phyloP scores from a whole-genome alignment of 2,329 filamentous ascomycete genomes.

The Trichophyton rubrum region DNA sequence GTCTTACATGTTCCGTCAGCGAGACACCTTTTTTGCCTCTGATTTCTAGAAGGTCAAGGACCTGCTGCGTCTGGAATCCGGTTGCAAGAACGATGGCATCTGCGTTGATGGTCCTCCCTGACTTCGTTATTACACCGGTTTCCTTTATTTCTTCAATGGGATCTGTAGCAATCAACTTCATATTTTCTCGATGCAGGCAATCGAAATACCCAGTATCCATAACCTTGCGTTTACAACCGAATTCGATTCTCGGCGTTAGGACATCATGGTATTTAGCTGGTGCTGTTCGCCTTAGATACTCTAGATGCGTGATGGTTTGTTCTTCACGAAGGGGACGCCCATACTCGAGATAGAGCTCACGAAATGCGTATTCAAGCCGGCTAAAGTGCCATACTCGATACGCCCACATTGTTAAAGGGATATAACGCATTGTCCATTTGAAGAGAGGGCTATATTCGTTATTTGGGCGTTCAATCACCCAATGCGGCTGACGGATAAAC shows the following conservation, averaged over 20 bases:
- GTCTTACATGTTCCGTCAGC: constrained; percentile 21
- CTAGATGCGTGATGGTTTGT: constrained; percentile 27
- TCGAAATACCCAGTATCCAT: constrained; percentile 37
- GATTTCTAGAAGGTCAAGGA: constrained; percentile 38
- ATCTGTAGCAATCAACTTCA: constrained; percentile 31
- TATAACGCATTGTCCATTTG: constrained; percentile 35
- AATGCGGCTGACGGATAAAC: constrained; percentile 41
- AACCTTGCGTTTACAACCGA: constrained; percentile 39
- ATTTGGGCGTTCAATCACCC: constrained; percentile 36
- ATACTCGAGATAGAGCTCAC: constrained; percentile 30
- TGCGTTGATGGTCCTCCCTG: constrained; percentile 28
- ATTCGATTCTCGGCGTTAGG: constrained; percentile 33
- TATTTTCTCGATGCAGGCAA: constrained; percentile 32
- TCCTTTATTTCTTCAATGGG: constrained; percentile 30
- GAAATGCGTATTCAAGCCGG: constrained; percentile 35
- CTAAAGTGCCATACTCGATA: constrained; percentile 34
- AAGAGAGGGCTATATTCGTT: constrained; percentile 30
- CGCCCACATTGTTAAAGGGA: constrained; percentile 35
- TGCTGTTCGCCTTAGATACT: constrained; percentile 34
- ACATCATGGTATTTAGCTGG: constrained; percentile 35
- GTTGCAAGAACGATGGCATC: constrained; percentile 40
- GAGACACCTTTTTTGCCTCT: constrained; percentile 28
- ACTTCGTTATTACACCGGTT: constrained; percentile 28
- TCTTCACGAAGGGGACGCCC: constrained; percentile 27
- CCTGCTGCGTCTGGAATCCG: constrained; percentile 38